Evolutionary conservation across 2,329 filamentous ascomycete genomes (phyloP).

Genomic region (Aspergillus puulaauensis): DNA sequence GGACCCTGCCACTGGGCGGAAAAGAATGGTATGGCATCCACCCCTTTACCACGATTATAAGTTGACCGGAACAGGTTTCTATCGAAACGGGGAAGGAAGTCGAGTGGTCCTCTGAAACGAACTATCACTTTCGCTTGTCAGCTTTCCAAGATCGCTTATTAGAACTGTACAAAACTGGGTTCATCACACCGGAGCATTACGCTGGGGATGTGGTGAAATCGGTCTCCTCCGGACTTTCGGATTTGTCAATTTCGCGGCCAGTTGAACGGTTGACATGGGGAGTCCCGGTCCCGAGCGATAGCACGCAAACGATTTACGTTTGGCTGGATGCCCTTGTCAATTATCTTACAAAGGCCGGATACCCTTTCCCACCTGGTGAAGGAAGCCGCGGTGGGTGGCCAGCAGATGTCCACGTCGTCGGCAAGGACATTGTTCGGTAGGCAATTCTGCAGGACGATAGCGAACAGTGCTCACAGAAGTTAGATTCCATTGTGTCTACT

Average conservation of each 20-base stretch:
- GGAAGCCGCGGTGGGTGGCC: constrained; percentile 74
- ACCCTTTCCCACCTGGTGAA: constrained; percentile 67
- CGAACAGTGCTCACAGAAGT: not conserved
- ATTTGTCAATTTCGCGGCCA: constrained; percentile 87
- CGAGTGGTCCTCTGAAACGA: constrained; percentile 89
- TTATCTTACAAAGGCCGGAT: constrained; percentile 85
- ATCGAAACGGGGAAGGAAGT: constrained; percentile 88
- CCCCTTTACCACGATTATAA: constrained; percentile 4
- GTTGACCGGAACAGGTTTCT: constrained; percentile 51
- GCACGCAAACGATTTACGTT: constrained; percentile 89
- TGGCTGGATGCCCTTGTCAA: constrained; percentile 97
- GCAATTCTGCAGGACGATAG: not conserved
- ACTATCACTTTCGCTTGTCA: constrained; percentile 92
- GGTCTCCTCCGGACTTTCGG: constrained; percentile 75
- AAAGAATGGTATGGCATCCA: constrained; percentile 62
- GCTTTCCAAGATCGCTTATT: constrained; percentile 77
- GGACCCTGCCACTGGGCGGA: constrained; percentile 77
- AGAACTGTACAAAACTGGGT: constrained; percentile 76
- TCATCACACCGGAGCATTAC: constrained; percentile 69
- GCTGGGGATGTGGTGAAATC: constrained; percentile 78
- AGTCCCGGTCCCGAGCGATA: constrained; percentile 80
- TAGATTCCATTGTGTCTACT: constrained; percentile 92
- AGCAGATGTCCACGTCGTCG: constrained; percentile 85
- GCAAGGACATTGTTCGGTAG: constrained; percentile 86
- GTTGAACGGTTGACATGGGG: constrained; percentile 79